Conservation (phyloP, 2,329 filamentous ascomycete genomes). For the Juglanconis oblonga region DNA sequence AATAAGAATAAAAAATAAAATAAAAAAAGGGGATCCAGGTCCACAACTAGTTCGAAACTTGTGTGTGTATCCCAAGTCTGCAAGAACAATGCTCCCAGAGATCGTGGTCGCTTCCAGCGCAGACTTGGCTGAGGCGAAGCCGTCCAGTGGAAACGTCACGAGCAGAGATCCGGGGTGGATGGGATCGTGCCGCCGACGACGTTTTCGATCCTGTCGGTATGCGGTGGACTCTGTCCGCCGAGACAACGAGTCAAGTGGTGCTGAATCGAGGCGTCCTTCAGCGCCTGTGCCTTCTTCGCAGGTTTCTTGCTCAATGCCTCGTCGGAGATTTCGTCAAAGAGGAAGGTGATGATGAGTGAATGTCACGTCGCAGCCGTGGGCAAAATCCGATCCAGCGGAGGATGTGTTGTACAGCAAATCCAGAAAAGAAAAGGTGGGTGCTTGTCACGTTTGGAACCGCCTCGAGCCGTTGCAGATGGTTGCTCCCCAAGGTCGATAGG, state of each 20-base stretch:
- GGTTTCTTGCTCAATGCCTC: not conserved
- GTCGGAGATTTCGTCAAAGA: not conserved
- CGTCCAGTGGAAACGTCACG: conserved; percentile 2
- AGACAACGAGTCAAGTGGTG: not conserved
- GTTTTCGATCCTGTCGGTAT: conserved; percentile 5
- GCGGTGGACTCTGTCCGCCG: conserved; percentile 2
- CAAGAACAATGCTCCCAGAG: not conserved
- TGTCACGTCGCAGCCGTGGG: not conserved
- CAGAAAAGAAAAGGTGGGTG: not conserved
- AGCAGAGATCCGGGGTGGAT: not conserved
- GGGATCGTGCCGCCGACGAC: not conserved
- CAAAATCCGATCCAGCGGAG: conserved; percentile 18
- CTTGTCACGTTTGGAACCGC: not conserved
- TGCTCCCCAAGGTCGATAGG: not conserved
- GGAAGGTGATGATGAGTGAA: conserved; percentile 3
- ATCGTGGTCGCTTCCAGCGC: not conserved
- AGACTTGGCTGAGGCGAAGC: not conserved
- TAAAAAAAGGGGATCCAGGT: not conserved
- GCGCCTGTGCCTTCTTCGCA: not conserved
- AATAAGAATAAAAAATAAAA: too few relatives aligned
- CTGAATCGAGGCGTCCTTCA: conserved; percentile 3
- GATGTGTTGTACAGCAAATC: not conserved
- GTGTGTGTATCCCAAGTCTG: not conserved
- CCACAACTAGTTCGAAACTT: conserved; percentile 2
- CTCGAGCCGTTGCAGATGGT: conserved; percentile 11